Percentiles rank a stretch among this genome's conserved stretches.
Evolutionary conservation across 2,329 filamentous ascomycete genomes (phyloP).

Genomic region (Clonostachys sp.): DNA sequence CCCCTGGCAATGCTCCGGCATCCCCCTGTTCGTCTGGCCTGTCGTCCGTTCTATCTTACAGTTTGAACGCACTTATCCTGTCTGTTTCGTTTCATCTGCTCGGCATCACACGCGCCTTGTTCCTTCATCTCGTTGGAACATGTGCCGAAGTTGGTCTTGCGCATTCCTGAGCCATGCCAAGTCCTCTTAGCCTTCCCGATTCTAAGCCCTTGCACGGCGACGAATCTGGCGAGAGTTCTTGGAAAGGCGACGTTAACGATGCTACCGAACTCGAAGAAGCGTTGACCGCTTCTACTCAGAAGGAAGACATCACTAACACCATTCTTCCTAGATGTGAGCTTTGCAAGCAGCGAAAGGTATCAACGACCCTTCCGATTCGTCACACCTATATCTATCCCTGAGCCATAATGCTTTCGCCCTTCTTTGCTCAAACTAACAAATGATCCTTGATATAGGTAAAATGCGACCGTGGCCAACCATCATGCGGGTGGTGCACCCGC

Average conservation of each 20-base stretch:
- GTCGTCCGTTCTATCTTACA: slow-evolving; percentile 6
- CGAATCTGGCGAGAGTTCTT: too few species aligned
- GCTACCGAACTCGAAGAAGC: too few species aligned
- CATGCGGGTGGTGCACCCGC: slow-evolving; percentile 63
- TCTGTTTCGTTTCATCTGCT: too few species aligned
- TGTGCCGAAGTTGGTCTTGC: too few species aligned
- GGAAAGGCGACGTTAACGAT: too few species aligned
- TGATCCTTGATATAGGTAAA: slow-evolving; percentile 50
- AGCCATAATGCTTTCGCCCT: too few species aligned
- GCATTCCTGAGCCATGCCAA: too few species aligned
- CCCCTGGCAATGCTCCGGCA: slow-evolving; percentile 2
- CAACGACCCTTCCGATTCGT: background rate
- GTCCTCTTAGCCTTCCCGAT: too few species aligned
- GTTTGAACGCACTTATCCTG: background rate
- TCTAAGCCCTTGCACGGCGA: too few species aligned
- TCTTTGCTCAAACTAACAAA: background rate
- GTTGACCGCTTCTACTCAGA: background rate
- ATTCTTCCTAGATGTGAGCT: slow-evolving; percentile 59
- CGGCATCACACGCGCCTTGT: too few species aligned
- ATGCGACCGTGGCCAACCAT: slow-evolving; percentile 72
- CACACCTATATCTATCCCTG: too few species aligned
- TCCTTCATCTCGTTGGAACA: too few species aligned
- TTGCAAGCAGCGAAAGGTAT: slow-evolving; percentile 76
- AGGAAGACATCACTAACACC: slow-evolving; percentile 26
- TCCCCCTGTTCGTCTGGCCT: slow-evolving; percentile 1